Percentiles rank a stretch among this genome's conserved stretches.
Evolutionary conservation across 192 early-diverging fungal species (phyloP).

Genomic region (Phlyctochytrium bullatum): DNA sequence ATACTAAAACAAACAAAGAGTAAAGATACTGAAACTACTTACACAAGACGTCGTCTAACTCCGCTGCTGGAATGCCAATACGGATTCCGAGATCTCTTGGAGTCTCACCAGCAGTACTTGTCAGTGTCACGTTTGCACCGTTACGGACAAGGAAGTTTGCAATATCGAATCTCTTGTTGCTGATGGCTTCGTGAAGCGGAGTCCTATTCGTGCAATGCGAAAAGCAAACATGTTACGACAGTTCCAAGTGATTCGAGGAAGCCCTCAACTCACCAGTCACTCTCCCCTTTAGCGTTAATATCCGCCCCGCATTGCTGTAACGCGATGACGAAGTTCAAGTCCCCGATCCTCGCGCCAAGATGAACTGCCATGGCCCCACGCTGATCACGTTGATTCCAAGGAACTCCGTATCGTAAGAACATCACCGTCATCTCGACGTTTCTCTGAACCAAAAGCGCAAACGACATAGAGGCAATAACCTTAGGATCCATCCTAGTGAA

Average conservation of each 20-base stretch:
- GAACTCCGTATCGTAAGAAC: slow-evolving; percentile 30
- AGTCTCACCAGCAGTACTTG: slow-evolving; percentile 17
- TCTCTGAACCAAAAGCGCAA: slow-evolving; percentile 32
- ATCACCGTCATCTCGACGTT: slow-evolving; percentile 25
- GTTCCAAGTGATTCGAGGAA: slow-evolving; percentile 6
- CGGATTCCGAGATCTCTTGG: slow-evolving; percentile 9
- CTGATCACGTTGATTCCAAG: slow-evolving; percentile 20
- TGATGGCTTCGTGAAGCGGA: slow-evolving; percentile 40
- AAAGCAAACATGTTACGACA: slow-evolving; percentile 2
- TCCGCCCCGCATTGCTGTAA: slow-evolving; percentile 28
- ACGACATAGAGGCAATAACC: slow-evolving; percentile 25
- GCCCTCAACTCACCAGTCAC: slow-evolving; percentile 37
- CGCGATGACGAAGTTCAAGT: slow-evolving; percentile 35
- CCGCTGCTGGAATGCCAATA: slow-evolving; percentile 20
- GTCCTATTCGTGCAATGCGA: slow-evolving; percentile 31
- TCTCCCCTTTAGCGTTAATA: slow-evolving; percentile 32
- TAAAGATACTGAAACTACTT: slow-evolving; percentile 6
- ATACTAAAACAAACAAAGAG: not conserved
- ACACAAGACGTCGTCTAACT: slow-evolving; percentile 28
- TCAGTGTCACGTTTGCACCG: slow-evolving; percentile 14
- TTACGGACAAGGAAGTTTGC: slow-evolving; percentile 30
- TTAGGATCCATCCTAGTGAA: slow-evolving; percentile 30
- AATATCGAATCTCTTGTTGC: slow-evolving; percentile 9
- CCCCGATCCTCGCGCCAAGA: slow-evolving; percentile 34
- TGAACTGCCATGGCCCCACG: slow-evolving; percentile 34